Evolutionary conservation across 2,329 filamentous ascomycete genomes (phyloP).

Genomic region (Ophiognomonia clavigignenti-juglandacearum): DNA sequence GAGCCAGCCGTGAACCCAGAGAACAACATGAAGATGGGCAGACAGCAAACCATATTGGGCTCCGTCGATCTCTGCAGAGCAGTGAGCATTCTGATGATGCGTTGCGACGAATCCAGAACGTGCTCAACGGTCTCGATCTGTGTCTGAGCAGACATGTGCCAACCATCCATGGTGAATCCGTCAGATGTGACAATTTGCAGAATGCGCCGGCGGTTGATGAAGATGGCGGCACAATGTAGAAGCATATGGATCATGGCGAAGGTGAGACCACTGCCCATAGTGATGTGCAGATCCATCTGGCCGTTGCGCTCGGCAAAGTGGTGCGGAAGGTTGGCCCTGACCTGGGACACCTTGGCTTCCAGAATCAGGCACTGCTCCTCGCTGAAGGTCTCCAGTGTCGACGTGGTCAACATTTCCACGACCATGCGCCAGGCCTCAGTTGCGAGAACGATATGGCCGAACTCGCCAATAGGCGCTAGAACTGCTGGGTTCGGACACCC

Average conservation of each 20-base stretch:
- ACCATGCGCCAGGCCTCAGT: conserved; percentile 59
- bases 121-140: conserved; percentile 49
- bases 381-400: conserved; percentile 45
- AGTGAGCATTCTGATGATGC: conserved; percentile 50
- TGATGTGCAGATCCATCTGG: conserved; percentile 58
- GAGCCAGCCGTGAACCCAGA: conserved; percentile 57
- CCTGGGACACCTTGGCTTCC: conserved; percentile 49
- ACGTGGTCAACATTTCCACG: conserved; percentile 55
- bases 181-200: conserved; percentile 52
- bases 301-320: conserved; percentile 58
- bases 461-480: conserved; percentile 53
- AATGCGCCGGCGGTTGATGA: conserved; percentile 55
- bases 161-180: conserved; percentile 48
- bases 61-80: conserved; percentile 52
- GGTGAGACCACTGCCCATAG: conserved; percentile 59
- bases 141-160: conserved; percentile 44
- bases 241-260: conserved; percentile 60
- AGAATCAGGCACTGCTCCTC: conserved; percentile 48
- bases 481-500: conserved; percentile 32
- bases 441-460: conserved; percentile 56
- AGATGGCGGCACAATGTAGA: conserved; percentile 56
- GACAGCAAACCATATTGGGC: conserved; percentile 54
- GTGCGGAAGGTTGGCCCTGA: conserved; percentile 50
- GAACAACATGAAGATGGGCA: conserved; percentile 61
- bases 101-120: conserved; percentile 55